Conservation (phyloP, 1,284 basidiomycete genomes). For the Stereum hirsutum region DNA sequence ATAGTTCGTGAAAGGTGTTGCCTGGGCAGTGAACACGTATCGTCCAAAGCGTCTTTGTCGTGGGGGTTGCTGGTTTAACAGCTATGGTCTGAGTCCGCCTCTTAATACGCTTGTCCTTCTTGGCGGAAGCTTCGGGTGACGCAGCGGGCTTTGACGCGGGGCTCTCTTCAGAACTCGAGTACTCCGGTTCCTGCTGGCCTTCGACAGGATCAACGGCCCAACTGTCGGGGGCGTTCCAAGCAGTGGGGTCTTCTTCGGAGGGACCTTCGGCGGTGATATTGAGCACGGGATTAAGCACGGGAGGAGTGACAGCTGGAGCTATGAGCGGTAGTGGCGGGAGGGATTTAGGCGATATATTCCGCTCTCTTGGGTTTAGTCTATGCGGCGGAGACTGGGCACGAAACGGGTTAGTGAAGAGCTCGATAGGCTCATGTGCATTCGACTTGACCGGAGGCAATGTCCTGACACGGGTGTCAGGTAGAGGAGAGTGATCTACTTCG, state of each 20-base stretch:
- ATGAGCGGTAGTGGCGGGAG: not conserved
- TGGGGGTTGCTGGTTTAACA: constrained; percentile 28
- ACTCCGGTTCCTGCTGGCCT: constrained; percentile 29
- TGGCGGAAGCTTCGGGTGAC: not conserved
- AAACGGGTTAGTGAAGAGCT: constrained; percentile 40
- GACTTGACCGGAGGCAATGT: constrained; percentile 13
- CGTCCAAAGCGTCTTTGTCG: constrained; percentile 23
- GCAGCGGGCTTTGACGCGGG: constrained; percentile 11
- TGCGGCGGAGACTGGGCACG: constrained; percentile 14
- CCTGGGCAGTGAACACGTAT: constrained; percentile 78
- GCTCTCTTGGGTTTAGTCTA: constrained; percentile 17
- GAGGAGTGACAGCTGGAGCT: constrained; percentile 5
- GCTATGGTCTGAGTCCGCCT: too few relatives aligned
- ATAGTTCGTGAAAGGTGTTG: constrained; percentile 65
- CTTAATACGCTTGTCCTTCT: too few relatives aligned
- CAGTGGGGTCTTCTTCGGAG: constrained; percentile 21
- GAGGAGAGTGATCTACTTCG: constrained; percentile 16
- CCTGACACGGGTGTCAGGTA: constrained; percentile 16
- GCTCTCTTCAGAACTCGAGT: constrained; percentile 39
- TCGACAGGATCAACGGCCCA: constrained; percentile 47
- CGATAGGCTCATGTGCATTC: too few relatives aligned
- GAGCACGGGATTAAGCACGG: constrained; percentile 10
- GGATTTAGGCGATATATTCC: constrained; percentile 44
- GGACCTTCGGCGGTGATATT: constrained; percentile 1
- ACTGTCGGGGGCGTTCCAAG: constrained; percentile 49